Evolutionary conservation across 2,329 filamentous ascomycete species (phyloP).

Genomic region (Trichoderma sp.): DNA sequence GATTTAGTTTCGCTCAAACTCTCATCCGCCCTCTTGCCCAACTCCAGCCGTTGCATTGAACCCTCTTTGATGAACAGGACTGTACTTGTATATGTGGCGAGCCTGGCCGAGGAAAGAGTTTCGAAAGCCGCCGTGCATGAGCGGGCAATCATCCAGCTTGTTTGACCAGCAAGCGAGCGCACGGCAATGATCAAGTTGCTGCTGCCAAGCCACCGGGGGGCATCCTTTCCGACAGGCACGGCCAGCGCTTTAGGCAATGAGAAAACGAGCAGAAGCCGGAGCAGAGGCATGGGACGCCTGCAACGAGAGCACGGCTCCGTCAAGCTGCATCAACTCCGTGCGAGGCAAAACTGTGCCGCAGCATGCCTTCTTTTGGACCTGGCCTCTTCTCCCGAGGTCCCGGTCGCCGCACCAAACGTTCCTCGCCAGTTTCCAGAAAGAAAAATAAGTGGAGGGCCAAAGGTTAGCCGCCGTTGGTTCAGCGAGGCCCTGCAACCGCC

Average conservation of each 20-base stretch:
- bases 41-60: constrained; percentile 14
- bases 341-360: constrained; percentile 17
- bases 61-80: constrained; percentile 19
- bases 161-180: constrained; percentile 6
- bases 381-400: not conserved
- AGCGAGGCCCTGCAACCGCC: constrained; percentile 4
- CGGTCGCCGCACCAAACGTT: constrained; percentile 12
- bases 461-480: constrained; percentile 18
- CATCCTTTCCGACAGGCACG: not conserved
- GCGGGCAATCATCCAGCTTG: not conserved
- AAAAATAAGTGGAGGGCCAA: constrained; percentile 6
- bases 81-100: not conserved
- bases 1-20: constrained; percentile 14
- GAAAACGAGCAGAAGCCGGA: not conserved
- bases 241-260: not conserved
- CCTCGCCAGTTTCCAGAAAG: constrained; percentile 21
- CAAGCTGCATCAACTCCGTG: constrained; percentile 19
- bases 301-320: constrained; percentile 9
- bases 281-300: constrained; percentile 2
- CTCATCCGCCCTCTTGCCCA: constrained; percentile 21
- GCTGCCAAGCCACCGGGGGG: constrained; percentile 12
- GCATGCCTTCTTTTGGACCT: not conserved
- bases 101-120: not conserved
- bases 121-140: constrained; percentile 7
- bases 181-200: constrained; percentile 1